Conservation (phyloP, 495 filamentous ascomycete genomes). For the Tuber indicum region DNA sequence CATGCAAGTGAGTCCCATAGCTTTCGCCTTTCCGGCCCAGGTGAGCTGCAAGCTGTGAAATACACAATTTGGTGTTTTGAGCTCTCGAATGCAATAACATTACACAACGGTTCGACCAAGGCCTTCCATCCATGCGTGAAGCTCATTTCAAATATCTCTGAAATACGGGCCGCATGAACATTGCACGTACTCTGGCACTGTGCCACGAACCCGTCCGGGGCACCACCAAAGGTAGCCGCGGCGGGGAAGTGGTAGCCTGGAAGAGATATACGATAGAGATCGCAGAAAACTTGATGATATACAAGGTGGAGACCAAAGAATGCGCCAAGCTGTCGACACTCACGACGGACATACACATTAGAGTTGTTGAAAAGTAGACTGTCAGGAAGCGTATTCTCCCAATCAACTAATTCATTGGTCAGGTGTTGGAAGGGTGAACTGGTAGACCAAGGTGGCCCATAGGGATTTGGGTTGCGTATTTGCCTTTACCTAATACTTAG, state of each 20-base stretch:
- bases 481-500: neutral
- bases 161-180: neutral
- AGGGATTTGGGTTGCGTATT: neutral
- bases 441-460: neutral
- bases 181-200: neutral
- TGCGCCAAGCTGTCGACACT: neutral
- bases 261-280: slow-evolving; percentile 5
- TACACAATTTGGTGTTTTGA: slow-evolving; percentile 1
- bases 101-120: neutral
- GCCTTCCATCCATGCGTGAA: neutral
- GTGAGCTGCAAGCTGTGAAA: neutral
- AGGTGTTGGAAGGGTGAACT: neutral
- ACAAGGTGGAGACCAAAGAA: slow-evolving; percentile 3
- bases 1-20: neutral
- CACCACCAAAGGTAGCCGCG: neutral
- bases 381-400: neutral
- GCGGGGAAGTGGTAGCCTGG: neutral
- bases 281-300: slow-evolving; percentile 1
- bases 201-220: neutral
- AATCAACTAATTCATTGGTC: neutral
- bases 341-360: neutral
- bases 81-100: neutral
- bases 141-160: slow-evolving; percentile 4
- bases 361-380: neutral
- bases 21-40: slow-evolving; percentile 1